These are phyloP conservation scores for Rhodotorula taiwanensis DNA, from an alignment of 768 basidiomycete genomes.

Conservation along the genomic window DNA sequence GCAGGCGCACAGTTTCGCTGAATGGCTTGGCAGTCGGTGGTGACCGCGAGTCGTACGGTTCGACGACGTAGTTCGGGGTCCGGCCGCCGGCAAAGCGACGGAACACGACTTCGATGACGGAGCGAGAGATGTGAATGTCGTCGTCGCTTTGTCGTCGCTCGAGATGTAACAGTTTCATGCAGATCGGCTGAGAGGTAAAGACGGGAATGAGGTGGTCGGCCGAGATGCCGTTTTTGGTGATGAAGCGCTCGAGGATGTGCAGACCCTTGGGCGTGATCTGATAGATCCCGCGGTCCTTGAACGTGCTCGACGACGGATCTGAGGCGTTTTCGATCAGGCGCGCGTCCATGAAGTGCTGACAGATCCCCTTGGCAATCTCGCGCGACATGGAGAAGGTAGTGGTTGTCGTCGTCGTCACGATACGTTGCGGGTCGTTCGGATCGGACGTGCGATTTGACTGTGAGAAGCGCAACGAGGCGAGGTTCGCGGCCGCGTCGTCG, in stretches of 20 bases:
- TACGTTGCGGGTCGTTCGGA: slow-evolving; percentile 93
- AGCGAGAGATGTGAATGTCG: slow-evolving; percentile 91
- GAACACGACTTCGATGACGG: slow-evolving; percentile 89
- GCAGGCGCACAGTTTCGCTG: slow-evolving; percentile 32
- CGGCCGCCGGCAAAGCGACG: slow-evolving; percentile 77
- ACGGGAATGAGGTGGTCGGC: slow-evolving; percentile 84
- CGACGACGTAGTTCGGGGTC: slow-evolving; percentile 63
- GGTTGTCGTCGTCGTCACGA: slow-evolving; percentile 97
- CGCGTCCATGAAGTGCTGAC: slow-evolving; percentile 99
- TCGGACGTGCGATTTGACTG: slow-evolving; percentile 98
- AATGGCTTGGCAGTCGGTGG: slow-evolving; percentile 46
- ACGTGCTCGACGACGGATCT: slow-evolving; percentile 76
- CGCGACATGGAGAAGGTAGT: slow-evolving; percentile 99
- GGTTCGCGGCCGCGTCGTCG: slow-evolving; percentile 82
- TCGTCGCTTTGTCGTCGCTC: slow-evolving; percentile 87
- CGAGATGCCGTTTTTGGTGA: slow-evolving; percentile 97
- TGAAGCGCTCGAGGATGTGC: slow-evolving; percentile 98
- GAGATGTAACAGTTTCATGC: slow-evolving; percentile 93
- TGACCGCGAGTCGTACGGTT: slow-evolving; percentile 68
- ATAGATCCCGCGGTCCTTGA: slow-evolving; percentile 97
- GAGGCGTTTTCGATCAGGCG: slow-evolving; percentile 94
- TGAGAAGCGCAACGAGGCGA: slow-evolving; percentile 93
- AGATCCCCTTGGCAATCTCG: slow-evolving; percentile 99
- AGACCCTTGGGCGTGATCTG: slow-evolving; percentile 94
- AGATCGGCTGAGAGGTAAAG: slow-evolving; percentile 87